phyloP scores from a whole-genome alignment of 2,329 filamentous ascomycete genomes.

The Rhynchosporium agropyri region DNA sequence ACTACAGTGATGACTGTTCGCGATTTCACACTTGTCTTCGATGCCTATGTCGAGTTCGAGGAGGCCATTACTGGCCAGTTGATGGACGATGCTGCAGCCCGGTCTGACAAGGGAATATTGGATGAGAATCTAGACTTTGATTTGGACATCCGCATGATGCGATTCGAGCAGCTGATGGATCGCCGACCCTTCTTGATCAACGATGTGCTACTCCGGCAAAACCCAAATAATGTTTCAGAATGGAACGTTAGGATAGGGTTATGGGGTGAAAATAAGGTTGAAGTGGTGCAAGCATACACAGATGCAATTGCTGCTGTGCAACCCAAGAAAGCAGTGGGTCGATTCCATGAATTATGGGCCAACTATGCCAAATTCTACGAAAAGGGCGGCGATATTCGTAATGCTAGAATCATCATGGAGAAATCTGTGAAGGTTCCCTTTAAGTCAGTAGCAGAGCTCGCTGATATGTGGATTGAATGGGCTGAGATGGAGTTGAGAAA shows the following conservation, averaged over 20 bases:
- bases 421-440: conserved; percentile 98
- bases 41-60: conserved; percentile 95
- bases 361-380: conserved; percentile 99
- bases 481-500: conserved; percentile 96
- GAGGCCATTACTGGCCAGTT: conserved; percentile 90
- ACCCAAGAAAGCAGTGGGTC: conserved; percentile 90
- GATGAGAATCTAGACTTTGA: conserved; percentile 91
- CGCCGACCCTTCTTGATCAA: conserved; percentile 93
- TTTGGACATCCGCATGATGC: conserved; percentile 94
- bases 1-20: conserved; percentile 98
- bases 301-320: conserved; percentile 90
- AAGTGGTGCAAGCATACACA: conserved; percentile 93
- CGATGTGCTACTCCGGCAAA: conserved; percentile 91
- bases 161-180: conserved; percentile 98
- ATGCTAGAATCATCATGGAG: conserved; percentile 90
- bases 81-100: conserved; percentile 82
- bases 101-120: conserved; percentile 75
- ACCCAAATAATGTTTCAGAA: conserved; percentile 92
- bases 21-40: conserved; percentile 95
- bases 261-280: conserved; percentile 90
- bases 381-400: conserved; percentile 78
- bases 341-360: conserved; percentile 93
- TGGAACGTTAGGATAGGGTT: conserved; percentile 97
- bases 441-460: conserved; percentile 94
- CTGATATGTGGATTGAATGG: conserved; percentile 99